Conservation (phyloP, 768 basidiomycete genomes). For the Baorangia bicolor region DNA sequence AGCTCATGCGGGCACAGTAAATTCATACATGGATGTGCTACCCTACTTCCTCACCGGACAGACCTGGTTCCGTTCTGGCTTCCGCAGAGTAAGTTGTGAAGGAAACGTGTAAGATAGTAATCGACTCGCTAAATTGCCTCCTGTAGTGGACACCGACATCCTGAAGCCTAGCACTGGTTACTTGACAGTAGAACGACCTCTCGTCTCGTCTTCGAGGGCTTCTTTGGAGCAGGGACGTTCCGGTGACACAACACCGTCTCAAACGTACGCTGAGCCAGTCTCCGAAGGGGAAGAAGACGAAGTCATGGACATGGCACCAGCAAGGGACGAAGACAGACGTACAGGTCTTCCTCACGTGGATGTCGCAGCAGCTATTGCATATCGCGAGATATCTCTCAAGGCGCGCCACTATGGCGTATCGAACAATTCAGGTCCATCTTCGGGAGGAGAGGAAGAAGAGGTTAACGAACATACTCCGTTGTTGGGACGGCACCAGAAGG, state of each 20-base stretch:
- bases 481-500: conserved; percentile 27
- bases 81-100: conserved; percentile 69
- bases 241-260: conserved; percentile 41
- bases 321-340: conserved; percentile 78
- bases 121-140: background rate
- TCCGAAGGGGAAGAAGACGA: conserved; percentile 97
- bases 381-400: conserved; percentile 78
- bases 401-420: conserved; percentile 29
- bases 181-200: conserved; percentile 75
- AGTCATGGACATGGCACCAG: conserved; percentile 60
- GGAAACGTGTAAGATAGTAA: too few relatives aligned
- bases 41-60: conserved; percentile 86
- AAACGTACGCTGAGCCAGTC: conserved; percentile 78
- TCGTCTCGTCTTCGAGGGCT: conserved; percentile 42
- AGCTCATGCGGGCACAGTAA: conserved; percentile 47
- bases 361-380: conserved; percentile 83
- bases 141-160: conserved; percentile 89
- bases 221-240: conserved; percentile 46
- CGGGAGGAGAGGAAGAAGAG: conserved; percentile 27
- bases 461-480: conserved; percentile 40
- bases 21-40: conserved; percentile 97
- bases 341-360: conserved; percentile 72
- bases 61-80: conserved; percentile 99
- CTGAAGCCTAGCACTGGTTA: conserved; percentile 87
- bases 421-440: conserved; percentile 8